Conservation (phyloP, 2,329 filamentous ascomycete genomes). For the Aspergillus fumigatiaffinis region DNA sequence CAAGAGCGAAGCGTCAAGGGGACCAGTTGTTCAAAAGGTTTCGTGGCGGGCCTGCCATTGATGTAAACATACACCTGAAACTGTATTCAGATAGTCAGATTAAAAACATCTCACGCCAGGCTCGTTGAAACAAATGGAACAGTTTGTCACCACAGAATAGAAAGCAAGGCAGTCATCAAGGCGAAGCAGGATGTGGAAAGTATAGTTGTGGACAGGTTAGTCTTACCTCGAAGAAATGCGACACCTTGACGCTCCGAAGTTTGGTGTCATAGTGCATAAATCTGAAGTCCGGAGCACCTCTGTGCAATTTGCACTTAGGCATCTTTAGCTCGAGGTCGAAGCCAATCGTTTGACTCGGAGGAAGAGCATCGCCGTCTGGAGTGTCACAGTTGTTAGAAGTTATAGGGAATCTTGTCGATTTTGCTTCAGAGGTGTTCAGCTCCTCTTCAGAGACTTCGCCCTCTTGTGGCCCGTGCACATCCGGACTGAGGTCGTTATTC, state of each 20-base stretch:
- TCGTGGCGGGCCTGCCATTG: neutral
- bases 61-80: neutral
- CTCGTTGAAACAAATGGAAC: constrained; percentile 3
- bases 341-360: neutral
- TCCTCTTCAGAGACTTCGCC: neutral
- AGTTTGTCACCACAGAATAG: too few relatives aligned
- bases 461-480: neutral
- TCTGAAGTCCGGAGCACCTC: constrained; percentile 1
- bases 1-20: constrained; percentile 12
- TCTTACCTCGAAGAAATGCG: constrained; percentile 15
- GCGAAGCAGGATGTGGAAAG: neutral
- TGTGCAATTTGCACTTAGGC: constrained; percentile 9
- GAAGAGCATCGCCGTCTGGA: neutral
- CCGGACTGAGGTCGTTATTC: too few relatives aligned
- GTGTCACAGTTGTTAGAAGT: neutral
- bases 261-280: constrained; percentile 13
- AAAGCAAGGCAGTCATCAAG: too few relatives aligned
- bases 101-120: neutral
- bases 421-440: neutral
- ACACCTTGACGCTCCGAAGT: constrained; percentile 9
- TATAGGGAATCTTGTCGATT: neutral
- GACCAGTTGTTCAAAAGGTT: neutral
- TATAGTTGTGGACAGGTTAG: too few relatives aligned
- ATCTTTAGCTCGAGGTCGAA: constrained; percentile 8
- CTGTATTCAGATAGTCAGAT: neutral